Evolutionary conservation across 148 eudicot genomes (phyloP).

Genomic region (Chenopodium berlandieri): DNA sequence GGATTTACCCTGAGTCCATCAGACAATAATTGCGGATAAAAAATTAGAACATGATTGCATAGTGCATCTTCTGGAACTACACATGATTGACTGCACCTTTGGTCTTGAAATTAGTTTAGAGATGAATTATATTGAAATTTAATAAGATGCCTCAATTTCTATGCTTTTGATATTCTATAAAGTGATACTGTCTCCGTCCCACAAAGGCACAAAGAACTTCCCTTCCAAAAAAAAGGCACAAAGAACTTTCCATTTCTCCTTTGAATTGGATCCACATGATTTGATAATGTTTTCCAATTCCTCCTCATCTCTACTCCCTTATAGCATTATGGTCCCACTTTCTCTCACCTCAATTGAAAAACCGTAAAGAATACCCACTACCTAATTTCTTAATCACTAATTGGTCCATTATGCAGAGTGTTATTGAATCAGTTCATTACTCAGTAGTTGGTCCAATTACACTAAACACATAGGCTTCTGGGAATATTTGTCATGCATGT

Average conservation of each 20-base stretch:
- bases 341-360: no score
- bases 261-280: no score
- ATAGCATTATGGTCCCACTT: no score
- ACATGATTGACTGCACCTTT: neutral
- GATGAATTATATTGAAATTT: neutral
- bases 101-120: neutral
- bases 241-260: no score
- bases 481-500: neutral
- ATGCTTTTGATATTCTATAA: neutral
- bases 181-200: neutral
- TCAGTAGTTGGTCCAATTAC: neutral
- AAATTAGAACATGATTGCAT: neutral
- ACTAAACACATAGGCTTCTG: neutral
- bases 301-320: no score
- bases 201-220: no score
- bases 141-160: neutral
- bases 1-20: neutral
- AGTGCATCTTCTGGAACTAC: neutral
- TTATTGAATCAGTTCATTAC: neutral
- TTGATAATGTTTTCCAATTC: no score
- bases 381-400: no score
- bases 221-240: no score
- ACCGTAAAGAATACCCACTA: no score
- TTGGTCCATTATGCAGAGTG: neutral
- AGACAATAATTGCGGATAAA: neutral